Conservation (phyloP, 805 yeast species). For the Metschnikowia baotianmanensis region DNA sequence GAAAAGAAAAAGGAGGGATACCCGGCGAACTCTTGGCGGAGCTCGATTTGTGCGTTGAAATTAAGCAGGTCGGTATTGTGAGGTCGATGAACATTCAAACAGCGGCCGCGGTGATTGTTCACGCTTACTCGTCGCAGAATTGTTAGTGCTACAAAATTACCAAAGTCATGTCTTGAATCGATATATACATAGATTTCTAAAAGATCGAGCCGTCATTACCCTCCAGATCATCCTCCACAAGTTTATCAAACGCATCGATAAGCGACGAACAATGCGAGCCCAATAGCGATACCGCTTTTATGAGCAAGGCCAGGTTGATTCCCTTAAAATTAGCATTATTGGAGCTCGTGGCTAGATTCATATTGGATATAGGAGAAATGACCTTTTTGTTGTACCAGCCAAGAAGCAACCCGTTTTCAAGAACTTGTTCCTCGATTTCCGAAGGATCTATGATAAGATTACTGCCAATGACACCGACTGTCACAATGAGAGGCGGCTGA, state of each 20-base stretch:
- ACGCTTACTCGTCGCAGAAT: conserved; percentile 77
- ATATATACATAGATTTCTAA: conserved; percentile 1
- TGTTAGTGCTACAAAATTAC: conserved; percentile 32
- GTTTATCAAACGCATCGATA: conserved; percentile 52
- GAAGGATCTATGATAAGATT: conserved; percentile 82
- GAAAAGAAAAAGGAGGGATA: conserved; percentile 87
- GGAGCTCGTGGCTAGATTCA: conserved; percentile 56
- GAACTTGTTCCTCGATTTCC: conserved; percentile 80
- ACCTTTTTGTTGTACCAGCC: conserved; percentile 70
- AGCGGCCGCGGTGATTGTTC: conserved; percentile 91
- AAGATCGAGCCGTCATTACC: conserved; percentile 21
- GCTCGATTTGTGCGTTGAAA: conserved; percentile 83
- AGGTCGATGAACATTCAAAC: conserved; percentile 97
- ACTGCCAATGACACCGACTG: conserved; percentile 70
- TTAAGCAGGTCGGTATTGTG: conserved; percentile 87
- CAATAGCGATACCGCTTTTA: conserved; percentile 57
- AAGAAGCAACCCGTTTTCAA: conserved; percentile 77
- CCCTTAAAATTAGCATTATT: conserved; percentile 52
- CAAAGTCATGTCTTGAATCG: not conserved
- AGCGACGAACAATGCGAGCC: conserved; percentile 61
- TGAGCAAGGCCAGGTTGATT: conserved; percentile 44
- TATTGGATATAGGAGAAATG: conserved; percentile 68
- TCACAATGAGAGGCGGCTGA: conserved; percentile 74
- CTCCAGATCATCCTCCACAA: conserved; percentile 41
- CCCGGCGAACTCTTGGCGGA: conserved; percentile 83